These are phyloP conservation scores for Haematococcus sp. DNA, from an alignment of 139 green algal genomes.

Conservation along the genomic window DNA sequence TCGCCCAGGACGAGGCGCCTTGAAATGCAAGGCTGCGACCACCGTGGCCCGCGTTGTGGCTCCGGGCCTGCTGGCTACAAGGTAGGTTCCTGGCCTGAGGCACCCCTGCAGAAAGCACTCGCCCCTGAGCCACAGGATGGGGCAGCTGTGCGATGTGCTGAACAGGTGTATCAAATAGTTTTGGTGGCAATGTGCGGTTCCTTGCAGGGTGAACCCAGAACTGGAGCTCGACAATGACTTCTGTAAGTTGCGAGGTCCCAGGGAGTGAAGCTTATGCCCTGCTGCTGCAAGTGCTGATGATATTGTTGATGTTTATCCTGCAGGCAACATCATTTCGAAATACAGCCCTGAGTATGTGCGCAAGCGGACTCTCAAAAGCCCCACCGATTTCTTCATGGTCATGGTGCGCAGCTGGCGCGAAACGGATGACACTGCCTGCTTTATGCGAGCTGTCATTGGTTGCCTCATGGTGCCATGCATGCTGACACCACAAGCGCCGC, in stretches of 20 bases:
- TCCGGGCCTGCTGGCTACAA: no score
- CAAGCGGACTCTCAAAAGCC: slow-evolving; percentile 30
- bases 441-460: not conserved
- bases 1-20: no score
- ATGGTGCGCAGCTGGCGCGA: slow-evolving; percentile 17
- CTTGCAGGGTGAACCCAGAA: not conserved
- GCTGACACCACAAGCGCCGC: not conserved
- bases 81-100: no score
- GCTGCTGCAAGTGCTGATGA: not conserved
- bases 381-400: slow-evolving; percentile 25
- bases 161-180: no score
- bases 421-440: no score
- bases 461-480: not conserved
- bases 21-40: no score
- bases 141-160: no score
- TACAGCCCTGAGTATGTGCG: slow-evolving; percentile 53
- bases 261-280: not conserved
- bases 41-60: no score
- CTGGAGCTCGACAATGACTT: not conserved
- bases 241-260: not conserved
- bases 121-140: no score
- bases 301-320: not conserved
- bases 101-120: no score
- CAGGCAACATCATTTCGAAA: slow-evolving; percentile 42
- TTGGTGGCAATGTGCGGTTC: no score